phyloP scores from a whole-genome alignment of 2,329 filamentous ascomycete genomes.

The Plectosphaerella plurivora region DNA sequence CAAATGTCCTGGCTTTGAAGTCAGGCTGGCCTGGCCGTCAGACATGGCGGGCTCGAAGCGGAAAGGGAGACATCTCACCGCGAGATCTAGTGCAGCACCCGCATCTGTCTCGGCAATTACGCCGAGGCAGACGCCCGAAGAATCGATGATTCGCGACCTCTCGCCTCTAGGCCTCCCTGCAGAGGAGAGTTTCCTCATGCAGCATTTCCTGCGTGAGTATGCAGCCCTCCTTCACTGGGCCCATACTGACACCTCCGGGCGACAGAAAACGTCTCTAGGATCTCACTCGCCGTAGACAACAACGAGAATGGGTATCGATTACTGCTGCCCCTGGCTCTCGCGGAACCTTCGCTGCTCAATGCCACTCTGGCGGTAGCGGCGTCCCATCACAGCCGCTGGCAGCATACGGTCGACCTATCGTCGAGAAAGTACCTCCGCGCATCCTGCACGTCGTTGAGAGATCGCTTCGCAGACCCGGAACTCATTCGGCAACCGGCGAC shows the following conservation, averaged over 20 bases:
- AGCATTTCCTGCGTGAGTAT: background rate
- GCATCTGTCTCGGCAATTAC: too few relatives aligned
- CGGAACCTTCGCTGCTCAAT: background rate
- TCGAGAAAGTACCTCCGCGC: background rate
- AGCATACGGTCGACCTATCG: background rate
- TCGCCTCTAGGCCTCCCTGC: background rate
- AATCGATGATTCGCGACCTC: background rate
- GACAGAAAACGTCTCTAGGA: conserved; percentile 1
- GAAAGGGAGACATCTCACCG: background rate
- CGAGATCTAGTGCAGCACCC: background rate
- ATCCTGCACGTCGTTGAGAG: background rate
- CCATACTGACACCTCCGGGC: background rate
- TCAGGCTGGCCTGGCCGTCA: background rate
- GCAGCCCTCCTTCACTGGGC: background rate
- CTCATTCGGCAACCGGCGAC: background rate
- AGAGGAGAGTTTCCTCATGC: conserved; percentile 1
- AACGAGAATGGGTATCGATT: background rate
- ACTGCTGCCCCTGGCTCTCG: background rate
- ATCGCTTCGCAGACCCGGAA: background rate
- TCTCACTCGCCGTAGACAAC: background rate
- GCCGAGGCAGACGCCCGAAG: background rate
- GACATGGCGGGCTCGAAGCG: background rate
- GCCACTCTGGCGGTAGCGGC: background rate
- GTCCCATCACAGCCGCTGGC: conserved; percentile 1
- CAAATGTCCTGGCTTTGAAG: background rate